phyloP scores from a whole-genome alignment of 139 green algal species.

The Chloropicon primus region DNA sequence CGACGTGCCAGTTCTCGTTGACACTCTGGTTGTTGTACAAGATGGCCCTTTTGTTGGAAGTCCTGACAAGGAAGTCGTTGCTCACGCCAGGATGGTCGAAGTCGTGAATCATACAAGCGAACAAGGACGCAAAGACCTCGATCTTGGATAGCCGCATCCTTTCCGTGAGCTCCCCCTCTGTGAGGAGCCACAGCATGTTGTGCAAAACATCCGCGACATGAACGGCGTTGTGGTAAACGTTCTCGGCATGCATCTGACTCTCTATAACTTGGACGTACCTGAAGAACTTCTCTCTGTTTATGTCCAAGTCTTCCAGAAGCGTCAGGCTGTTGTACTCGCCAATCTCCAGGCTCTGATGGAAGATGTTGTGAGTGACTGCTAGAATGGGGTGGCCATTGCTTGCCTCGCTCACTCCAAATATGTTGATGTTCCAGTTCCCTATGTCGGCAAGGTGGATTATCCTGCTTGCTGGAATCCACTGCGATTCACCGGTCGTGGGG shows the following conservation, averaged over 20 bases:
- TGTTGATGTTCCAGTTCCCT: background rate
- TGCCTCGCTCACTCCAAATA: background rate
- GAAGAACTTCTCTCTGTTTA: background rate
- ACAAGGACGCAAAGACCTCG: slow-evolving; percentile 18
- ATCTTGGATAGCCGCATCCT: slow-evolving; percentile 50
- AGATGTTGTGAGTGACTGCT: background rate
- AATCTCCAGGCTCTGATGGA: background rate
- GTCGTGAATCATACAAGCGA: background rate
- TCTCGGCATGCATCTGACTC: background rate
- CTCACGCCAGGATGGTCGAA: slow-evolving; percentile 23
- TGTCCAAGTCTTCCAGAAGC: background rate
- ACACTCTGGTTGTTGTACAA: slow-evolving; percentile 15
- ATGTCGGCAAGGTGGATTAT: background rate
- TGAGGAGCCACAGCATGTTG: slow-evolving; percentile 23
- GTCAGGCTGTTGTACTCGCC: background rate
- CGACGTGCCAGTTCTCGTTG: slow-evolving; percentile 16
- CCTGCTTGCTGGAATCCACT: background rate
- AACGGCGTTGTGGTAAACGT: background rate
- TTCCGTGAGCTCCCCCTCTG: slow-evolving; percentile 36
- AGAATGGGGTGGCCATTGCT: background rate
- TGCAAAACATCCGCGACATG: background rate
- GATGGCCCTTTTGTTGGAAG: slow-evolving; percentile 1
- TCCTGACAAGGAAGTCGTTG: slow-evolving; percentile 20
- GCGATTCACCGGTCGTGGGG: background rate
- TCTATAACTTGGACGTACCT: background rate